These are phyloP conservation scores for Malus hybrid DNA, from an alignment of 331 rosid species.

Conservation along the genomic window DNA sequence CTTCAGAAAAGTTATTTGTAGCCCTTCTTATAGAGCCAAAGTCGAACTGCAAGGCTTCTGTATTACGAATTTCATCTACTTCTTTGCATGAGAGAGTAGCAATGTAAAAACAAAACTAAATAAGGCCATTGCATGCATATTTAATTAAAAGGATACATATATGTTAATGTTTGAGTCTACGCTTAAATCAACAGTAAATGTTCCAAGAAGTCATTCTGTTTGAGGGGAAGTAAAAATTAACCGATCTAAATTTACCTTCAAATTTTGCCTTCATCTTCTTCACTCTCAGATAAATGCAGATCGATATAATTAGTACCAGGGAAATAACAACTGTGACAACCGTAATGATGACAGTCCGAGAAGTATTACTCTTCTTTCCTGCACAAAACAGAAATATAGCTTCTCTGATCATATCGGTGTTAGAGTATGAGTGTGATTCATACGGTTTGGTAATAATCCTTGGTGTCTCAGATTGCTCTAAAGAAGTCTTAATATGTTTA, in stretches of 20 bases:
- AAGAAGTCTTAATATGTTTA: too few relatives aligned
- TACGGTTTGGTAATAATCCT: too few relatives aligned
- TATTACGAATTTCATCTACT: constrained; percentile 4
- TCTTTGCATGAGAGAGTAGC: background rate
- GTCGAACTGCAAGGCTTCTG: constrained; percentile 27
- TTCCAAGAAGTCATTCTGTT: background rate
- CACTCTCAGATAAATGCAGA: constrained; percentile 8
- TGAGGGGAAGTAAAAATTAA: background rate
- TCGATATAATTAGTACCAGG: background rate
- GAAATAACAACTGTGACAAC: background rate
- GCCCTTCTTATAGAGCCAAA: constrained; percentile 29
- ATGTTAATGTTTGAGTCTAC: too few relatives aligned
- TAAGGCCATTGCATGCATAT: background rate
- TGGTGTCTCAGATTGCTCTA: too few relatives aligned
- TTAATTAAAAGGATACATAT: too few relatives aligned
- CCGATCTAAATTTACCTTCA: constrained; percentile 16
- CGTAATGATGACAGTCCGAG: background rate
- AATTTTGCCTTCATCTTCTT: constrained; percentile 5
- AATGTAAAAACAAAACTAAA: background rate
- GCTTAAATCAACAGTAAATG: too few relatives aligned
- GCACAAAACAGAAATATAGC: background rate
- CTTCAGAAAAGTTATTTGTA: constrained; percentile 34
- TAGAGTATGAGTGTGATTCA: too few relatives aligned
- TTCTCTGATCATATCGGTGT: background rate
- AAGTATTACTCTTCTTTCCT: background rate